A percentile compares a stretch with the other conserved stretches of the same genome.
These are phyloP conservation scores for Takakia lepidozioides DNA, from an alignment of 225 moss, liverwort and hornwort species.

Conservation along the genomic window DNA sequence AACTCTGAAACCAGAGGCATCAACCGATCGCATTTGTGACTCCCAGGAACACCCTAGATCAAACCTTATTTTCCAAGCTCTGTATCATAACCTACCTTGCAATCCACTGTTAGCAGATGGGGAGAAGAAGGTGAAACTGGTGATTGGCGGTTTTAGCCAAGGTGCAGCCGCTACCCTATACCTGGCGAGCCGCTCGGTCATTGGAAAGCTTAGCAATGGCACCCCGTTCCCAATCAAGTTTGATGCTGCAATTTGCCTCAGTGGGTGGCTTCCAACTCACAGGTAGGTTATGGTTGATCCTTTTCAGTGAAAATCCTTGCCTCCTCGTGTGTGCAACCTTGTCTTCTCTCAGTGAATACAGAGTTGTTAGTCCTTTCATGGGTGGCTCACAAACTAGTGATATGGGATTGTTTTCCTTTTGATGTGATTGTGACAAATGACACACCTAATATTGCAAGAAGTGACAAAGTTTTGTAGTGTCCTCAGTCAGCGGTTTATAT, in stretches of 20 bases:
- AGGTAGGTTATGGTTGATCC: not conserved
- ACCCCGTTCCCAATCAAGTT: conserved; percentile 9
- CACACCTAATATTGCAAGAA: not conserved
- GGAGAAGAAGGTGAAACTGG: conserved; percentile 10
- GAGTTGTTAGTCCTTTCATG: not conserved
- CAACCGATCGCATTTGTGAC: conserved; percentile 20
- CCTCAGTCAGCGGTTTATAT: too few species aligned
- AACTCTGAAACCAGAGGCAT: too few species aligned
- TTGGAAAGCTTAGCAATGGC: conserved; percentile 10
- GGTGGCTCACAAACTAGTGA: not conserved
- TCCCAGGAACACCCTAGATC: too few species aligned
- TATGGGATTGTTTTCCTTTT: too few species aligned
- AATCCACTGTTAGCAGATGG: too few species aligned
- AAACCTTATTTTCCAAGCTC: too few species aligned
- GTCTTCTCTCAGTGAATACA: not conserved
- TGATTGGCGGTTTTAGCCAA: conserved; percentile 12
- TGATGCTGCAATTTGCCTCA: conserved; percentile 7
- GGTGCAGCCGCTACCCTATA: conserved; percentile 5
- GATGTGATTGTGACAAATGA: not conserved
- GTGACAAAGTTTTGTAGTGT: not conserved
- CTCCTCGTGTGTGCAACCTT: not conserved
- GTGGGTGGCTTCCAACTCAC: conserved; percentile 13
- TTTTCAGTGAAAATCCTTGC: not conserved
- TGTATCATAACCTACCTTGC: too few species aligned
- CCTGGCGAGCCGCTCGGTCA: conserved; percentile 1